Conservation (phyloP, 176 grass and related monocot genomes). For the Hordeum vulgare region MorexV3_pseudomolecules_assembly NC_058520.1:603925202-603925701, state of each 20-base stretch:
- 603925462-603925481: background rate
- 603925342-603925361: background rate
- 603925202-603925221: background rate
- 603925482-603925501: background rate
- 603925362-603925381: background rate
- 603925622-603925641: background rate
- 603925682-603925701: background rate
- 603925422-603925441: background rate
- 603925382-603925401: background rate
- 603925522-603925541: background rate
- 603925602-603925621: background rate
- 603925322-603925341: background rate
- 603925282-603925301: too few species aligned
- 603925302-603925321: too few species aligned
- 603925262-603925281: too few species aligned
- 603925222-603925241: background rate
- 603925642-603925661: rapidly evolving
- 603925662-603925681: background rate
- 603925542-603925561: background rate
- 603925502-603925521: background rate
- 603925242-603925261: too few species aligned
- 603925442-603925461: background rate
- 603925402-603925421: background rate
- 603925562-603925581: background rate
- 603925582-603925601: background rate